phyloP scores from a whole-genome alignment of 148 eudicot genomes.

The Polygonum maritimum region DNA sequence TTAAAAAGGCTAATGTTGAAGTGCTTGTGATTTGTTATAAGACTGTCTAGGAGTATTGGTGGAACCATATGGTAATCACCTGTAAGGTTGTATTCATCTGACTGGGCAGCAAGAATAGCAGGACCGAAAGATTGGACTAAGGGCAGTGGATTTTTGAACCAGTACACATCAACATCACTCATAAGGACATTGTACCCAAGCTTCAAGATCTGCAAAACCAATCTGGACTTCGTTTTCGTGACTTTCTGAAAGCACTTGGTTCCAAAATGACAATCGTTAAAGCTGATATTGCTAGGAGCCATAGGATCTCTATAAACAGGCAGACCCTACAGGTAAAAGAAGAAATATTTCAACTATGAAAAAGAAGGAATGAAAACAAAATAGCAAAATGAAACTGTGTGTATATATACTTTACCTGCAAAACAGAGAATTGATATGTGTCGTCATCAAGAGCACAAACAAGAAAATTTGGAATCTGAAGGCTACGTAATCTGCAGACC shows the following conservation, averaged over 20 bases:
- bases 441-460: constrained; percentile 87
- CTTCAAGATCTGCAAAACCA: constrained; percentile 75
- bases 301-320: constrained; percentile 64
- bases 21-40: not conserved
- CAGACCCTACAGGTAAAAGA: constrained; percentile 41
- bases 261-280: constrained; percentile 88
- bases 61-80: constrained; percentile 30
- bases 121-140: constrained; percentile 69
- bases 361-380: constrained; percentile 10
- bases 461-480: constrained; percentile 54
- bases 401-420: constrained; percentile 46
- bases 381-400: not conserved
- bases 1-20: not conserved
- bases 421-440: constrained; percentile 55
- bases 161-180: constrained; percentile 92
- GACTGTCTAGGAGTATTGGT: not conserved
- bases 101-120: constrained; percentile 69
- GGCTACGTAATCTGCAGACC: constrained; percentile 74
- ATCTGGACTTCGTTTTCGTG: constrained; percentile 78
- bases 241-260: constrained; percentile 85
- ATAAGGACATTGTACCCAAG: constrained; percentile 73
- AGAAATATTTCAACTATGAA: not conserved
- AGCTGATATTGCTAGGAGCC: constrained; percentile 78
- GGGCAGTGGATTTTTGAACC: constrained; percentile 85
- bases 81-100: constrained; percentile 74